Conservation (phyloP, 148 eudicot species). For the Rhododendron ovatum region DNA sequence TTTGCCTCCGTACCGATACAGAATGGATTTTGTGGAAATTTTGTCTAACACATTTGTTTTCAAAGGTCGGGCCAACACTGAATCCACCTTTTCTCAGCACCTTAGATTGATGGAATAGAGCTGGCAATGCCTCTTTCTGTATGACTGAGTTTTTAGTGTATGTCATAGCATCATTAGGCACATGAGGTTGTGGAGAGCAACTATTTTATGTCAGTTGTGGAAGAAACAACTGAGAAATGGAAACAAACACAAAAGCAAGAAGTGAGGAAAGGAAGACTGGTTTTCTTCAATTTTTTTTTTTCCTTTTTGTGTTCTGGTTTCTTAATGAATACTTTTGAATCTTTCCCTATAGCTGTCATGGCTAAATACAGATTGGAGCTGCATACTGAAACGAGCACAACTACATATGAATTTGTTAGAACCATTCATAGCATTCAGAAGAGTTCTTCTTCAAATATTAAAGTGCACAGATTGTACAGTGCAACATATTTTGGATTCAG, state of each 20-base stretch:
- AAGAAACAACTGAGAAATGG: neutral
- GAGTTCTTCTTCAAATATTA: conserved; percentile 68
- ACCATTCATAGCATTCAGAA: conserved; percentile 91
- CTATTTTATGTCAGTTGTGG: neutral
- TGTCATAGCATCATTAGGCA: neutral
- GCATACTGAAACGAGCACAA: conserved; percentile 58
- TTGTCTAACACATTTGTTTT: neutral
- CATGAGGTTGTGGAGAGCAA: neutral
- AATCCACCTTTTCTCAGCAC: neutral
- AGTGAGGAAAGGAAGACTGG: neutral
- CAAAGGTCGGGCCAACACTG: neutral
- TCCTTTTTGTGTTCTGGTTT: neutral
- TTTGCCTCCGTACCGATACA: neutral
- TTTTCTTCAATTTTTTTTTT: neutral
- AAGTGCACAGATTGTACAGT: conserved; percentile 55
- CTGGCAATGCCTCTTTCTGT: neutral
- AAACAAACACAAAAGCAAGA: neutral
- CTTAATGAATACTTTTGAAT: conserved; percentile 8
- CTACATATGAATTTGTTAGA: conserved; percentile 87
- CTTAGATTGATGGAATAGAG: neutral
- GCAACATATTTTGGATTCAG: conserved; percentile 80
- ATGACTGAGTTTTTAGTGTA: neutral
- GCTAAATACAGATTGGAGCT: conserved; percentile 63
- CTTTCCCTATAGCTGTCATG: conserved; percentile 50
- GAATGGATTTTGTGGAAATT: neutral